Evolutionary conservation across 1,139 yeast species (phyloP), one percentile per base, ranked within the genome.

Genomic region (Pichia sp.): DNA sequence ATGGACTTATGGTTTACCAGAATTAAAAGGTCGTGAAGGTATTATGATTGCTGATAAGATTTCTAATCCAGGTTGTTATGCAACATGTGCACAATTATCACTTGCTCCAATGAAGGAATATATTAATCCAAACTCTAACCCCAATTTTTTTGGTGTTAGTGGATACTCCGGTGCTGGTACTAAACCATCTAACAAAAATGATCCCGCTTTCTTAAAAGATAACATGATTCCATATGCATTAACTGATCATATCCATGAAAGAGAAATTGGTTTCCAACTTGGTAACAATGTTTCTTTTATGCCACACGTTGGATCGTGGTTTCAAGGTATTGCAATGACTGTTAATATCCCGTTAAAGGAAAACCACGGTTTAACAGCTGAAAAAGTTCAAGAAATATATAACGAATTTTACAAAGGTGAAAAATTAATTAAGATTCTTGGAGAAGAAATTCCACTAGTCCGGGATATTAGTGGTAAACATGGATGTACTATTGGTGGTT

Each of bases 81-180:
- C 98, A 15, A 91, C 98, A 38, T 97, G 94, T 41, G 94, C 97
- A 6, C 97, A 93, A 69, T 67, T 87, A 37, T 93, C 96, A 9
- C 81, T 93, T 60, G 80, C 93, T 32, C 99, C 98, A 26, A 69
- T 93, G 55, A 62, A 68, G 24, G 77, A 80, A 29, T 76, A 73
- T 59, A 41, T 47, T 21, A 39, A 41, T 24, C 56, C 65, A 23
- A 61, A 65, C 16, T 91, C 93, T 23, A 70, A 74, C 28, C 97
- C 99, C 38, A 70, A 87, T 5, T 71, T 91, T 18, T 91, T 91
- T 62, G 98, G 98, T 60, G 93, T 91, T 30, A 86, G 96, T 37
- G 99, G 99, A 35, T 91, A 91, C 64, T 89, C 98, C 18, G 99
- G 99, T 46, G 98, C 98, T 15, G 98, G 98, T 50, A 89, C 99